These are phyloP conservation scores for Mortierella alpina DNA, from an alignment of 192 early-diverging fungal genomes.

Conservation along the genomic window DNA sequence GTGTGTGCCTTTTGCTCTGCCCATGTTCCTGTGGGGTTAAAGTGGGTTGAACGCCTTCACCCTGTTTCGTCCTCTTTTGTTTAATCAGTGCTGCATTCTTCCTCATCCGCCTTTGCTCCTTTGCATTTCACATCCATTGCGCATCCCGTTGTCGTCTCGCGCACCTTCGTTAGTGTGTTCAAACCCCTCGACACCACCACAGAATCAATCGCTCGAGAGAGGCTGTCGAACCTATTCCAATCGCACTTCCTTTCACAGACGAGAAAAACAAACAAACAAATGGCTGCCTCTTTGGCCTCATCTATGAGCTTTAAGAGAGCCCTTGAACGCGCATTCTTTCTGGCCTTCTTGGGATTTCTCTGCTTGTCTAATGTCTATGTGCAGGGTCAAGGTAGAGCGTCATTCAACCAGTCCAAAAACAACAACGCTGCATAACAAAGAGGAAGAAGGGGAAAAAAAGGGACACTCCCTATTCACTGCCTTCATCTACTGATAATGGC, in stretches of 20 bases:
- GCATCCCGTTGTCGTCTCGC: not conserved
- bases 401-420: too few species aligned
- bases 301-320: not conserved
- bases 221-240: too few species aligned
- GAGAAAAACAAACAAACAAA: not conserved
- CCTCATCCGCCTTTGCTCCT: not conserved
- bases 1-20: too few species aligned
- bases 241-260: too few species aligned
- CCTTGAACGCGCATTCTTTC: conserved; percentile 10
- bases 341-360: conserved; percentile 27
- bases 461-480: not conserved
- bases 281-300: not conserved
- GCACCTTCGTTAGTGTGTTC: not conserved
- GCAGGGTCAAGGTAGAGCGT: conserved; percentile 41
- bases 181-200: not conserved
- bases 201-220: too few species aligned
- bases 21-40: too few species aligned
- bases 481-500: conserved; percentile 2
- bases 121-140: not conserved
- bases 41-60: too few species aligned
- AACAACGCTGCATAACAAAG: too few species aligned
- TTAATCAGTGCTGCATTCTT: not conserved
- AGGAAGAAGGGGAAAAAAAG: not conserved
- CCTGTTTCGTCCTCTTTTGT: too few species aligned
- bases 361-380: conserved; percentile 37